These are phyloP conservation scores for Fusarium vanettenii DNA, from an alignment of 2,329 filamentous ascomycete genomes.

Conservation along the genomic window DNA sequence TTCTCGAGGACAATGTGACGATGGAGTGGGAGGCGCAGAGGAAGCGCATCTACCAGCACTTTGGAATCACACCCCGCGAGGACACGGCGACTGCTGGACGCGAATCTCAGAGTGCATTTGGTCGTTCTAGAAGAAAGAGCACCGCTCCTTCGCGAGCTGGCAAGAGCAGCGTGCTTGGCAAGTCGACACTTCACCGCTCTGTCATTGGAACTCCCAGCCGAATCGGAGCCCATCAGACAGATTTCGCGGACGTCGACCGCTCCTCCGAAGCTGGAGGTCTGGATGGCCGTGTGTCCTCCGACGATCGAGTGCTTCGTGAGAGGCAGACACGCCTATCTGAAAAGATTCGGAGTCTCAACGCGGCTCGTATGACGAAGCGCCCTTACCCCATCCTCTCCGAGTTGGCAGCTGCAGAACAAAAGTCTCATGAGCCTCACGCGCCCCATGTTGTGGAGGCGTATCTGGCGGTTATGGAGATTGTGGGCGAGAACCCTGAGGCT, in stretches of 20 bases:
- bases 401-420: slow-evolving; percentile 79
- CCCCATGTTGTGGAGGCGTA: slow-evolving; percentile 86
- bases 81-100: slow-evolving; percentile 55
- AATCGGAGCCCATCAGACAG: slow-evolving; percentile 71
- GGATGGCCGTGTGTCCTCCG: slow-evolving; percentile 61
- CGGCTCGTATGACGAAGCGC: slow-evolving; percentile 72
- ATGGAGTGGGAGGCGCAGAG: slow-evolving; percentile 97
- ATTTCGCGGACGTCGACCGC: slow-evolving; percentile 77
- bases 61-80: slow-evolving; percentile 80
- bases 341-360: slow-evolving; percentile 83
- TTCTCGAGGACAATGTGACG: slow-evolving; percentile 93
- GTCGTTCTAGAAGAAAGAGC: slow-evolving; percentile 66
- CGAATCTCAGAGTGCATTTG: slow-evolving; percentile 68
- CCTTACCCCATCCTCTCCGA: slow-evolving; percentile 81
- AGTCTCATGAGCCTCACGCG: slow-evolving; percentile 76
- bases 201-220: slow-evolving; percentile 85
- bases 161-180: slow-evolving; percentile 61
- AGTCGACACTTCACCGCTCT: slow-evolving; percentile 80
- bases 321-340: slow-evolving; percentile 86
- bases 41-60: slow-evolving; percentile 94
- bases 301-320: slow-evolving; percentile 82
- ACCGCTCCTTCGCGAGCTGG: slow-evolving; percentile 65
- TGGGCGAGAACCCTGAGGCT: slow-evolving; percentile 74
- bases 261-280: slow-evolving; percentile 61
- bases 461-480: slow-evolving; percentile 81